These are phyloP conservation scores for Vigna radiata DNA, from an alignment of 306 rosid genomes.

Conservation along the genomic window DNA sequence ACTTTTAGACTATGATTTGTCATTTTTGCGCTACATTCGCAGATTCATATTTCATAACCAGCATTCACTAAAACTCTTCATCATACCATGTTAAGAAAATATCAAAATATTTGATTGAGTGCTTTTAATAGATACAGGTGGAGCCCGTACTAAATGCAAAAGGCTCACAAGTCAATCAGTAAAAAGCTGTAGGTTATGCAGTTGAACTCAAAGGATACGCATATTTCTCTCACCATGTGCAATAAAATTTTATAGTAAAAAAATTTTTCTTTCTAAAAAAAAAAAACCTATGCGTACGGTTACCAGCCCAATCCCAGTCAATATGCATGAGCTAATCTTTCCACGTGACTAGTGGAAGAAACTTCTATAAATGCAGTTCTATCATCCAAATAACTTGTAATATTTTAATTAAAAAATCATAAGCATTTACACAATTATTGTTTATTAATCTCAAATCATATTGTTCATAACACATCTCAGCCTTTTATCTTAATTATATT, in stretches of 20 bases:
- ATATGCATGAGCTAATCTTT: background rate
- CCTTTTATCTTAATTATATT: background rate
- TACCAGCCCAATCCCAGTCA: background rate
- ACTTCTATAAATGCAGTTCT: background rate
- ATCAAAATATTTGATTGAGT: background rate
- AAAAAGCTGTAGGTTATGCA: background rate
- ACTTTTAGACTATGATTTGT: constrained; percentile 13
- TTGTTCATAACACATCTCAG: too few relatives aligned
- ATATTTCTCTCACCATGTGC: background rate
- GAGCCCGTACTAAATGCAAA: background rate
- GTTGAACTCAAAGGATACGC: background rate
- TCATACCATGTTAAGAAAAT: background rate
- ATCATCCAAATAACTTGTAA: background rate
- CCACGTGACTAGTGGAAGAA: too few relatives aligned
- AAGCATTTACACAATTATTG: too few relatives aligned
- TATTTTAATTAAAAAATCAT: too few relatives aligned
- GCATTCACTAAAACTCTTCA: background rate
- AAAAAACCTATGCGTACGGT: too few relatives aligned
- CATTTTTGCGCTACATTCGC: constrained; percentile 10
- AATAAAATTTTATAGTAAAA: background rate
- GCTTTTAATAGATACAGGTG: background rate
- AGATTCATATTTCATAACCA: background rate
- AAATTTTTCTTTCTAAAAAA: background rate
- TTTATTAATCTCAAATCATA: background rate
- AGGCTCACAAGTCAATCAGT: background rate